These are phyloP conservation scores for Rhododendron ferrugineum DNA, from an alignment of 148 eudicot genomes.

Conservation along the genomic window DNA sequence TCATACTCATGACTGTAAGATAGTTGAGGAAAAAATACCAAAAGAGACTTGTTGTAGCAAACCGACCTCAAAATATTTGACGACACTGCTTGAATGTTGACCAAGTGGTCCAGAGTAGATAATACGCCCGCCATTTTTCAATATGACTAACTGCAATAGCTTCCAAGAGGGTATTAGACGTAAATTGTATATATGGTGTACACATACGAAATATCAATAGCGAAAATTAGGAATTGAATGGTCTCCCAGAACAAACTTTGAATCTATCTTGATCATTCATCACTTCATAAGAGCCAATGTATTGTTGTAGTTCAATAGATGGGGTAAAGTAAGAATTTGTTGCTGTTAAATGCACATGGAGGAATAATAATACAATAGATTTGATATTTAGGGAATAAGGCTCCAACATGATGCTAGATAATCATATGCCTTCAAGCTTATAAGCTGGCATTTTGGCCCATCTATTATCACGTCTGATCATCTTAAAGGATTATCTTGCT, in stretches of 20 bases:
- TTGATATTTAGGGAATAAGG: too few species aligned
- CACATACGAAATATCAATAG: background rate
- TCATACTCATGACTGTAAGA: background rate
- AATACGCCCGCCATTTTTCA: slow-evolving; percentile 60
- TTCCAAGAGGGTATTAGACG: background rate
- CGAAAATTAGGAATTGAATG: background rate
- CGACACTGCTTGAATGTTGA: slow-evolving; percentile 44
- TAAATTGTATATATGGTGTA: background rate
- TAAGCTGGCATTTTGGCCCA: background rate
- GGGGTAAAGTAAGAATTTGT: background rate
- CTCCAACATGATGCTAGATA: background rate
- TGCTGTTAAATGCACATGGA: background rate
- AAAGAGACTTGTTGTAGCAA: background rate
- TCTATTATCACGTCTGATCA: background rate
- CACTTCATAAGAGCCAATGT: background rate
- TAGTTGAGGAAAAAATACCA: background rate
- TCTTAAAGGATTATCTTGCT: background rate
- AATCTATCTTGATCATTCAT: background rate
- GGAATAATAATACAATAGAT: too few species aligned
- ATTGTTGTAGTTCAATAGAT: background rate
- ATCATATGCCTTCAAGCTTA: background rate
- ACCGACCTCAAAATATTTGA: slow-evolving; percentile 73
- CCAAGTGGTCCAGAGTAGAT: slow-evolving; percentile 83
- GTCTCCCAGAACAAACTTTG: background rate
- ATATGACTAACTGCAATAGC: slow-evolving; percentile 51